Evolutionary conservation across 495 filamentous ascomycete species (phyloP).

Genomic region (Lasiosphaeriaceae sp.): DNA sequence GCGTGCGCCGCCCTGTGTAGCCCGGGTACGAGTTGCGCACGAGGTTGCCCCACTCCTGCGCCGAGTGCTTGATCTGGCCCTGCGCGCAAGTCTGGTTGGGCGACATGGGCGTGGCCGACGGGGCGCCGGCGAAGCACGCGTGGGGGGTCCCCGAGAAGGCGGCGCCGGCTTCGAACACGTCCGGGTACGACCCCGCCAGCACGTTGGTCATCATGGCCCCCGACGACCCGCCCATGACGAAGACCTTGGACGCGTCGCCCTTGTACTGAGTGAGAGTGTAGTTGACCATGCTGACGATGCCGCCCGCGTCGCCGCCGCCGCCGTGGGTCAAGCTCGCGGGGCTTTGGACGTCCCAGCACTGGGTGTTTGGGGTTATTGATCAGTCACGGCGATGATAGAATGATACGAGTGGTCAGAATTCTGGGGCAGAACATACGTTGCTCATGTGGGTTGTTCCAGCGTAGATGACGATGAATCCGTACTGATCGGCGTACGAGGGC

Average conservation of each 20-base stretch:
- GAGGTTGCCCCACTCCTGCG: constrained; percentile 45
- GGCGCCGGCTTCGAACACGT: constrained; percentile 53
- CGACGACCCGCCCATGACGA: constrained; percentile 50
- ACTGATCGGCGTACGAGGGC: constrained; percentile 38
- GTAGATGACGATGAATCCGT: constrained; percentile 55
- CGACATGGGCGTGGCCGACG: constrained; percentile 31
- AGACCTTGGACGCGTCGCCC: constrained; percentile 44
- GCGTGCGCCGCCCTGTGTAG: constrained; percentile 48
- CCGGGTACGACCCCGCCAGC: constrained; percentile 54
- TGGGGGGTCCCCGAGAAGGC: constrained; percentile 51
- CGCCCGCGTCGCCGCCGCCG: constrained; percentile 47
- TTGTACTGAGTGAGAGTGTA: constrained; percentile 46
- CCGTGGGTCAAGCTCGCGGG: constrained; percentile 48
- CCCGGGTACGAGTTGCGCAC: constrained; percentile 50
- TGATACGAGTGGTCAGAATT: too few relatives aligned
- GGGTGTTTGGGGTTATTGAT: too few relatives aligned
- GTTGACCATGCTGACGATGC: constrained; percentile 55
- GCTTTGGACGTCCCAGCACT: constrained; percentile 56
- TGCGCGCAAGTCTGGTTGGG: constrained; percentile 50
- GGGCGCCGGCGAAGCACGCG: constrained; percentile 45
- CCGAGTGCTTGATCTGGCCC: constrained; percentile 45
- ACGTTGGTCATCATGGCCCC: constrained; percentile 62
- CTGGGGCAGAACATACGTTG: too few relatives aligned
- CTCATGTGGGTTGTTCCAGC: constrained; percentile 41
- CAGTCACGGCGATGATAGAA: too few relatives aligned